Percentiles rank a stretch among this genome's conserved stretches.
phyloP scores from a whole-genome alignment of 805 yeast genomes.

The Osmozyma mogii region DNA sequence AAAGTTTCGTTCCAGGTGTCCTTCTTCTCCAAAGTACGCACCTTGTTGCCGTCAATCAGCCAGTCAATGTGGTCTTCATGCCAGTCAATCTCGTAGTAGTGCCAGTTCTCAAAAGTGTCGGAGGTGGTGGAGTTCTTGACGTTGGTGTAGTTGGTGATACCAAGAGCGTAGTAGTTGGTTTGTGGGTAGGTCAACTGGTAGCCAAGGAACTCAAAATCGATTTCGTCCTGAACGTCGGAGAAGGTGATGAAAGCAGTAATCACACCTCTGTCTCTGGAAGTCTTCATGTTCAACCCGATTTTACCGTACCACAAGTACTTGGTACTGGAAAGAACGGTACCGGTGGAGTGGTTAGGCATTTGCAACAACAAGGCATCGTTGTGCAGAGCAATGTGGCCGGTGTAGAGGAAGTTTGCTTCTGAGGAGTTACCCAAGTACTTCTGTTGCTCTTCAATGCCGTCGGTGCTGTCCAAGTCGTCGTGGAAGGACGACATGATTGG shows the following conservation, averaged over 20 bases:
- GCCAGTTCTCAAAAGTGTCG: conserved; percentile 61
- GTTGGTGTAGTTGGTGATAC: conserved; percentile 60
- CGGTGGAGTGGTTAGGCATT: conserved; percentile 69
- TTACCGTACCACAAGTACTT: conserved; percentile 85
- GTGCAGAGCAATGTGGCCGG: conserved; percentile 42
- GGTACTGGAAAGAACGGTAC: conserved; percentile 76
- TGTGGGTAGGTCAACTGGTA: conserved; percentile 58
- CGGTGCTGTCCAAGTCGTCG: conserved; percentile 33
- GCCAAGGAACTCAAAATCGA: conserved; percentile 85
- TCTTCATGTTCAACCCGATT: conserved; percentile 57
- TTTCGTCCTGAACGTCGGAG: conserved; percentile 84
- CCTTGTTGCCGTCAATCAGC: conserved; percentile 61
- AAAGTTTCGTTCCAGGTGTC: conserved; percentile 60
- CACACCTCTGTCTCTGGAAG: conserved; percentile 75
- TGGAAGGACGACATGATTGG: conserved; percentile 56
- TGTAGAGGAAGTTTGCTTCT: conserved; percentile 61
- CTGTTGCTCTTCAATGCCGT: conserved; percentile 16
- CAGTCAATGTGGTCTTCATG: conserved; percentile 60
- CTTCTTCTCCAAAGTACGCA: conserved; percentile 55
- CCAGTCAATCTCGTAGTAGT: conserved; percentile 79
- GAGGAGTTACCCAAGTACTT: conserved; percentile 65
- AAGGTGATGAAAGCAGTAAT: conserved; percentile 73
- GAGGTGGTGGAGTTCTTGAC: conserved; percentile 34
- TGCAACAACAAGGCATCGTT: conserved; percentile 55
- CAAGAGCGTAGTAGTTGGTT: conserved; percentile 76